Evolutionary conservation across 768 basidiomycete genomes (phyloP).

Genomic region (Grammothele lineata): DNA sequence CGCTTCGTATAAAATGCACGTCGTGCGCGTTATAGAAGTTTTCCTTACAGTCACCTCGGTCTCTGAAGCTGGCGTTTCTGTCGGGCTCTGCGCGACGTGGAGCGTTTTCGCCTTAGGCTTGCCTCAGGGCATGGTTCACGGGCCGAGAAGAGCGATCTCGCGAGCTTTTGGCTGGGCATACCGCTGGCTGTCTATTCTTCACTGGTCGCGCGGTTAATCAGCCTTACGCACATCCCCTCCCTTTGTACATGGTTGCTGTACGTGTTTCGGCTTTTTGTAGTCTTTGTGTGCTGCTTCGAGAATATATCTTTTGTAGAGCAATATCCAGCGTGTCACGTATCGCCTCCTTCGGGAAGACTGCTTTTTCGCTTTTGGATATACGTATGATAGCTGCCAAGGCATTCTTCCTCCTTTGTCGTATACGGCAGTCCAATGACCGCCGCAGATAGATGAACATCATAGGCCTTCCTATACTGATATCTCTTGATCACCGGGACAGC

Average conservation of each 20-base stretch:
- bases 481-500: too few species aligned
- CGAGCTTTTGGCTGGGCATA: slow-evolving; percentile 64
- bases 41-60: slow-evolving; percentile 41
- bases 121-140: slow-evolving; percentile 19
- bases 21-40: slow-evolving; percentile 24
- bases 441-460: too few species aligned
- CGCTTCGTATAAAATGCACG: slow-evolving; percentile 20
- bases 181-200: slow-evolving; percentile 42
- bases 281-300: neutral
- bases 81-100: slow-evolving; percentile 12
- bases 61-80: slow-evolving; percentile 30
- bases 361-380: too few species aligned
- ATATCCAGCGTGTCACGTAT: too few species aligned
- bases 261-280: neutral
- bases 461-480: too few species aligned
- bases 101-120: slow-evolving; percentile 17
- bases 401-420: too few species aligned
- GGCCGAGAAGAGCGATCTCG: slow-evolving; percentile 46
- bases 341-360: too few species aligned
- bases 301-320: too few species aligned
- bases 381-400: too few species aligned
- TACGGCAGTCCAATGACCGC: too few species aligned
- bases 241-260: neutral
- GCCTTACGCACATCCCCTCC: slow-evolving; percentile 50
- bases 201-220: slow-evolving; percentile 67